Conservation (phyloP, 495 filamentous ascomycete genomes). For the Daldinia caldariorum region DNA sequence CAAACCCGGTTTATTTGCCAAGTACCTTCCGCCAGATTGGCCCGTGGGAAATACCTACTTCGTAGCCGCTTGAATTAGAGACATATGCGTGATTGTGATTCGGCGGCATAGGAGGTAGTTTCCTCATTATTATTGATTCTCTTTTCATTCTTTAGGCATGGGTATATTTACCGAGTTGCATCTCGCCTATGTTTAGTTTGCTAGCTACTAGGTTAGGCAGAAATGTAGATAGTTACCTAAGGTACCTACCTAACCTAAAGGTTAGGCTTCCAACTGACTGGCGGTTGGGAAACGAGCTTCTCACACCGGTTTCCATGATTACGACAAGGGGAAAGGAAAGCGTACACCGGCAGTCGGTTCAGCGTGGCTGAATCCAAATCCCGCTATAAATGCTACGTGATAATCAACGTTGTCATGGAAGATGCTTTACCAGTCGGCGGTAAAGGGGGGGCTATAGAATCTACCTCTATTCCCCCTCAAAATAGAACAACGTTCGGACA, state of each 20-base stretch:
- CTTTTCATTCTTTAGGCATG: background rate
- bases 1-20: constrained; percentile 6
- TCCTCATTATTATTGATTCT: background rate
- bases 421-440: background rate
- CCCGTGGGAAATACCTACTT: background rate
- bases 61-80: background rate
- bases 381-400: constrained; percentile 5
- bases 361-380: constrained; percentile 7
- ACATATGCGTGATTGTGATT: background rate
- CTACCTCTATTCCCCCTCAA: constrained; percentile 13
- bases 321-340: background rate
- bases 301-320: constrained; percentile 1
- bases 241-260: too few species aligned
- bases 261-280: background rate
- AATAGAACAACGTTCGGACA: background rate
- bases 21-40: constrained; percentile 1
- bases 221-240: too few species aligned
- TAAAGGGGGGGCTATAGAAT: constrained; percentile 21
- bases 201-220: background rate
- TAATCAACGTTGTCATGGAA: background rate
- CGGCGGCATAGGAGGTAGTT: background rate
- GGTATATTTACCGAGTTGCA: constrained; percentile 1
- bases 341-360: constrained; percentile 4
- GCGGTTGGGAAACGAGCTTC: background rate
- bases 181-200: background rate